Evolutionary conservation across 1,284 basidiomycete species (phyloP).

Genomic region (Rhodotorula sp.): DNA sequence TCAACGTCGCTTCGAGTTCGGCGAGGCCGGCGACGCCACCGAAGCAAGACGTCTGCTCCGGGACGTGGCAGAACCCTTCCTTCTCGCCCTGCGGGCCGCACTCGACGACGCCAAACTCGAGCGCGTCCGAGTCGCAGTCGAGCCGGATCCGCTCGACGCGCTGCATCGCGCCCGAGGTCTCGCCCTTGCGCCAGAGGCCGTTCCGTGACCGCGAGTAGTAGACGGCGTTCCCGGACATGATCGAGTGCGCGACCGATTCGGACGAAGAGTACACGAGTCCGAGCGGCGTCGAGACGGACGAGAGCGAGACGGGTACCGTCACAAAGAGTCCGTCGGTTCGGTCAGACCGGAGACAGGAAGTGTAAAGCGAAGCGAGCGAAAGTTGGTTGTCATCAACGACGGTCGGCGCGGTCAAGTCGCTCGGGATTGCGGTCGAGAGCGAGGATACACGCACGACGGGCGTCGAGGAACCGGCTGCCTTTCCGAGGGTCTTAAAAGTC

Average conservation of each 20-base stretch:
- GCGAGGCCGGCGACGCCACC: constrained; percentile 67
- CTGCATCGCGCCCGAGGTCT: constrained; percentile 91
- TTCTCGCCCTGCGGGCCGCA: constrained; percentile 58
- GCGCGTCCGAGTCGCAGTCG: constrained; percentile 90
- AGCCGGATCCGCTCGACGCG: constrained; percentile 75
- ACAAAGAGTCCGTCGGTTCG: constrained; percentile 89
- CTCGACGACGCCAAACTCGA: constrained; percentile 91
- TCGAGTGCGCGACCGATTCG: constrained; percentile 81
- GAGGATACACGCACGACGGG: constrained; percentile 50
- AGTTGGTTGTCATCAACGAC: constrained; percentile 53
- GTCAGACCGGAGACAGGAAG: constrained; percentile 78
- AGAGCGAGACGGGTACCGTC: constrained; percentile 74
- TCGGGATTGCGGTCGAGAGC: constrained; percentile 52
- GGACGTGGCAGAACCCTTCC: constrained; percentile 83
- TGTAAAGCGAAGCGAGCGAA: constrained; percentile 79
- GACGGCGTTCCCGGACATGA: constrained; percentile 83
- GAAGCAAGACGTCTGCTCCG: constrained; percentile 68
- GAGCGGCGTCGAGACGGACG: constrained; percentile 71
- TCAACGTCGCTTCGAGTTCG: constrained; percentile 77
- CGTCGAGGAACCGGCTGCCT: background rate
- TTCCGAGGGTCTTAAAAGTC: background rate
- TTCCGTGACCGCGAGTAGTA: constrained; percentile 92
- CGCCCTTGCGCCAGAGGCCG: constrained; percentile 95
- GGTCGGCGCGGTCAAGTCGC: background rate
- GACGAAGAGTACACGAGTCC: constrained; percentile 97